phyloP scores from a whole-genome alignment of 2,329 filamentous ascomycete genomes.

The Fusarium sp. region DNA sequence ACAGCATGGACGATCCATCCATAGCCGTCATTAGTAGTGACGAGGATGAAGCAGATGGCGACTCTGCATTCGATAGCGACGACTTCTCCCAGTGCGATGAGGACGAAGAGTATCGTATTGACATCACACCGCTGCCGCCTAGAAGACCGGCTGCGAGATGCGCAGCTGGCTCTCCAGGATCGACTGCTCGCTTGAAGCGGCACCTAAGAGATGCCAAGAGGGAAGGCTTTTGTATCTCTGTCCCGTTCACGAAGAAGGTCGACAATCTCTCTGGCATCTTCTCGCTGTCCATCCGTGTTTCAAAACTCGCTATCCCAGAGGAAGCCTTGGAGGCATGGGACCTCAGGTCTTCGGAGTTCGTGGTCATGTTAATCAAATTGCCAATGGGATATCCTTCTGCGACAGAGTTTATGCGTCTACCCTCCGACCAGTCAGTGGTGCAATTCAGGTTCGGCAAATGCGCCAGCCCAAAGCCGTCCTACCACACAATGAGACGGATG shows the following conservation, averaged over 20 bases:
- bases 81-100: slow-evolving; percentile 15
- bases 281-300: slow-evolving; percentile 76
- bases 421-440: slow-evolving; percentile 47
- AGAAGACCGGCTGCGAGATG: background rate
- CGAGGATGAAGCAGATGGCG: slow-evolving; percentile 3
- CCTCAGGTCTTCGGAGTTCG: slow-evolving; percentile 72
- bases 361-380: slow-evolving; percentile 79
- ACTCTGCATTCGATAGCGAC: slow-evolving; percentile 21
- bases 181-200: slow-evolving; percentile 28
- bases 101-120: slow-evolving; percentile 33
- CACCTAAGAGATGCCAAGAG: slow-evolving; percentile 66
- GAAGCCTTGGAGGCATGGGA: slow-evolving; percentile 85
- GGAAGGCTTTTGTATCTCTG: slow-evolving; percentile 78
- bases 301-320: slow-evolving; percentile 78
- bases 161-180: background rate
- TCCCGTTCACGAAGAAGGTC: slow-evolving; percentile 62
- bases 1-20: background rate
- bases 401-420: slow-evolving; percentile 63
- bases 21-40: background rate
- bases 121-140: slow-evolving; percentile 25
- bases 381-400: slow-evolving; percentile 70
- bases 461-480: slow-evolving; percentile 77
- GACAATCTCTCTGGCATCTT: slow-evolving; percentile 60
- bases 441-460: slow-evolving; percentile 78
- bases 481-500: slow-evolving; percentile 60